These are phyloP conservation scores for Fusarium sp. DNA, from an alignment of 2,329 filamentous ascomycete species.

Conservation along the genomic window DNA sequence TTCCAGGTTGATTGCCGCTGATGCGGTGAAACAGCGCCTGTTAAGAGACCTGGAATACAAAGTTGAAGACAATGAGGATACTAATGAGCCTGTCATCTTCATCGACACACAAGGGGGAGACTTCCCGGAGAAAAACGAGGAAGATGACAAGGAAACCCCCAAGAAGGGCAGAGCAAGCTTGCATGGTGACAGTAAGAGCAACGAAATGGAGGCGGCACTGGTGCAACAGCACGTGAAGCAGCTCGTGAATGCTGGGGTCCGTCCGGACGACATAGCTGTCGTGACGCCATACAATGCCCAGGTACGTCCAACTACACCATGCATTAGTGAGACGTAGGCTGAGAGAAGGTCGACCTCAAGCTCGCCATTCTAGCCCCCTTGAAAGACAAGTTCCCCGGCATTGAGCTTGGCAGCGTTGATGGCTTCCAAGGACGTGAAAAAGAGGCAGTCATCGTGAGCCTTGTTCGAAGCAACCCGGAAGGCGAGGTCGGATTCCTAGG, in stretches of 20 bases:
- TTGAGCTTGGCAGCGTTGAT: slow-evolving; percentile 96
- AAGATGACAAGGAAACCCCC: slow-evolving; percentile 66
- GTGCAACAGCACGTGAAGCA: slow-evolving; percentile 80
- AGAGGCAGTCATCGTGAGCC: slow-evolving; percentile 90
- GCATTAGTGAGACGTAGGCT: slow-evolving; percentile 16
- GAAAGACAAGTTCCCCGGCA: slow-evolving; percentile 81
- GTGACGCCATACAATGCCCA: slow-evolving; percentile 98
- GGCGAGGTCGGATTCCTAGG: slow-evolving; percentile 92
- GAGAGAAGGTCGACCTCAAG: slow-evolving; percentile 55
- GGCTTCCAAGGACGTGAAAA: slow-evolving; percentile 98
- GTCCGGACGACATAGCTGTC: slow-evolving; percentile 86
- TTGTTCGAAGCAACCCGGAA: slow-evolving; percentile 90
- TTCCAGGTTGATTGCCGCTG: slow-evolving; percentile 81
- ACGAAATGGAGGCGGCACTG: slow-evolving; percentile 87
- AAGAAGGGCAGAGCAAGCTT: slow-evolving; percentile 60
- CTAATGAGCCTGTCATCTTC: slow-evolving; percentile 86
- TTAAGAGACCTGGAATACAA: slow-evolving; percentile 82
- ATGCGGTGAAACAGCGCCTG: slow-evolving; percentile 78
- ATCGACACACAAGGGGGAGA: slow-evolving; percentile 97
- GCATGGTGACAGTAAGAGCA: slow-evolving; percentile 79
- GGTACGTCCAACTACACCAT: slow-evolving; percentile 55
- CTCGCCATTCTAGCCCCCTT: slow-evolving; percentile 82
- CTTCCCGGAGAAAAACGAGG: slow-evolving; percentile 84
- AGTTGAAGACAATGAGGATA: slow-evolving; percentile 85
- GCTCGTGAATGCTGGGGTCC: slow-evolving; percentile 82